phyloP scores from a whole-genome alignment of 805 yeast species.

The Millerago galiae region DNA sequence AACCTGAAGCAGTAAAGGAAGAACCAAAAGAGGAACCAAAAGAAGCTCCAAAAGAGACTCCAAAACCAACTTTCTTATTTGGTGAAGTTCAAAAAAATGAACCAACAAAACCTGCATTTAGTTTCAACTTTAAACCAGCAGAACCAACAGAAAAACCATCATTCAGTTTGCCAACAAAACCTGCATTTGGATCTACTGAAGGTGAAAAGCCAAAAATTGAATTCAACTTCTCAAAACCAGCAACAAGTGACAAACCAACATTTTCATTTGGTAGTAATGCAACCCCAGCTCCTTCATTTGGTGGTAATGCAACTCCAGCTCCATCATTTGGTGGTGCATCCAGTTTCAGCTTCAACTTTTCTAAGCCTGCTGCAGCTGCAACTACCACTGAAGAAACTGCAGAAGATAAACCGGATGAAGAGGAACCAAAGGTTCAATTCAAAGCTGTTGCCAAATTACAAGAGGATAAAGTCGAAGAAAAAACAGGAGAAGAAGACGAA shows the following conservation, averaged over 20 bases:
- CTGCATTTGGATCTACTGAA: neutral
- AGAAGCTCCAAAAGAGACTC: constrained; percentile 2
- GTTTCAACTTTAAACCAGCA: constrained; percentile 1
- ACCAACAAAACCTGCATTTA: constrained; percentile 1
- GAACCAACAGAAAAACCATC: constrained; percentile 20
- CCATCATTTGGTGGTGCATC: constrained; percentile 28
- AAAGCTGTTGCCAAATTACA: constrained; percentile 36
- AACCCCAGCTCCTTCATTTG: constrained; percentile 22
- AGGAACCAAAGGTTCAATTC: constrained; percentile 43
- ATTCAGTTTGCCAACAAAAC: constrained; percentile 17
- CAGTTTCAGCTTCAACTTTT: constrained; percentile 15
- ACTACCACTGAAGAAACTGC: constrained; percentile 8
- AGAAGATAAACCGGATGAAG: constrained; percentile 33
- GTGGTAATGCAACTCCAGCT: constrained; percentile 9
- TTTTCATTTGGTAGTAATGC: constrained; percentile 21
- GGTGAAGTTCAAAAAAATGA: neutral
- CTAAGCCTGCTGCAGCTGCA: constrained; percentile 13
- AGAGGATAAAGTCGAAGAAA: constrained; percentile 42
- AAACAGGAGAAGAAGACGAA: constrained; percentile 87
- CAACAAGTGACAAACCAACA: constrained; percentile 15
- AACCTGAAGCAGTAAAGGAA: constrained; percentile 8
- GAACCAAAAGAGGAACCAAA: constrained; percentile 2
- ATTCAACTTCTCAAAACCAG: constrained; percentile 4
- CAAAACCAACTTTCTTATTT: constrained; percentile 6
- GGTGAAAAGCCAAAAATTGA: neutral